Base-by-base conservation (phyloP, 441 rosid species). In the Erysimum cheiri region DNA sequence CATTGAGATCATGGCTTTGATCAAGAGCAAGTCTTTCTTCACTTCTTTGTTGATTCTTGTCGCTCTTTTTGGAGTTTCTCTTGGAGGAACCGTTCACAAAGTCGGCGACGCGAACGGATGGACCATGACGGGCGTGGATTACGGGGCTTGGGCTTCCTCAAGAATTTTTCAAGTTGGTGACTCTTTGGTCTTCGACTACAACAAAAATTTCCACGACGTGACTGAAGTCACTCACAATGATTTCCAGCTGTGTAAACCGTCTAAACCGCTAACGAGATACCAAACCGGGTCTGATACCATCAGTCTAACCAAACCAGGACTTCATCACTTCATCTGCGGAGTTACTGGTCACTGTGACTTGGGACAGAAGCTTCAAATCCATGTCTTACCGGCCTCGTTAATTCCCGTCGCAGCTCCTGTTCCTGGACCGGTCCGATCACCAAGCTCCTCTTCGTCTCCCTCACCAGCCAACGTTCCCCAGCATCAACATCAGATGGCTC, bases 91-190 rank as follows among this genome's bases (percentile, higher is more conserved):
- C 8, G n/a, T 64, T 7, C 46, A 64, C 69, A 64, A 64, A 10
- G 69, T 64, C 8, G 69, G 69, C 5, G 57, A 35, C 22, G 33
- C 67, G 8, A 29, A 14, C 3, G 60, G 67, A 39, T 60, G 74
- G 67, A 70, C 60, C 2, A 70, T 60, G 50, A 28, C 17, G 14
- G 50, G 32, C 1, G 43, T 60, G 0, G 24, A 60, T 6, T 70
- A 70, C 52, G 41, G 48, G 15, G 31, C 49, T 4, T 69, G 37
- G 58, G 58, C 58, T n/a, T 53, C 58, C n/a, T 53, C 37, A 53
- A 53, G 12, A 53, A 53, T 37, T 12, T 60, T 69, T 29, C 52
- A 69, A 37, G 67, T 37, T 1, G 73, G 73, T 1, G 73, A 69
- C 60, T 47, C 73, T 15, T 37, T 69, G 32, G 32, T 36, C n/a